phyloP scores from a whole-genome alignment of 78 protist species.

The Guillardia theta region DNA sequence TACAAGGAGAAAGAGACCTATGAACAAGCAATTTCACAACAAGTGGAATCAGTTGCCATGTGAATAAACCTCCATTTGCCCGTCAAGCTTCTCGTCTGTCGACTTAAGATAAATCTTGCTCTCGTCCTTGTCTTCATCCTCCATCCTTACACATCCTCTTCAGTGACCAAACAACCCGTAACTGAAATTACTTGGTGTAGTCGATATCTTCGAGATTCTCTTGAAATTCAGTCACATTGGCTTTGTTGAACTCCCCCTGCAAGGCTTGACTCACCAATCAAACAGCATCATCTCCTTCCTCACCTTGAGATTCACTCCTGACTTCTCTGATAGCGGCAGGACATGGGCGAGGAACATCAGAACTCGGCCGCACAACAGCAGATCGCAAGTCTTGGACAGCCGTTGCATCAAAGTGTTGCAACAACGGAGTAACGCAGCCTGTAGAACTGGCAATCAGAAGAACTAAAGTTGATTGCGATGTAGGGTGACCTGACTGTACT shows the following conservation, averaged over 20 bases:
- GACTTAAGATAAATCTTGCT: neutral
- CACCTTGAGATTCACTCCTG: no score
- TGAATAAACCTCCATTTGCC: neutral
- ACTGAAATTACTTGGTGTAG: no score
- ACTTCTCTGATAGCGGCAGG: slow-evolving; percentile 20
- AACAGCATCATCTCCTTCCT: no score
- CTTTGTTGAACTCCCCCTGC: slow-evolving; percentile 30
- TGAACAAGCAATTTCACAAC: neutral
- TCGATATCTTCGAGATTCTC: no score
- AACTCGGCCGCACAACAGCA: neutral
- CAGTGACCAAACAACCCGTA: no score
- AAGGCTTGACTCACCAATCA: no score
- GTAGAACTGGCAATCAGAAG: neutral
- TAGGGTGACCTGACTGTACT: neutral
- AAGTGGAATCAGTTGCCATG: neutral
- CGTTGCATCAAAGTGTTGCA: slow-evolving; percentile 32
- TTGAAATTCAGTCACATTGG: neutral
- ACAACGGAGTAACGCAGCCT: neutral
- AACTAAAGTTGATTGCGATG: neutral
- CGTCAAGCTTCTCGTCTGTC: slow-evolving; percentile 22
- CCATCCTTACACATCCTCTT: no score
- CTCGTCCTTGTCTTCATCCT: neutral
- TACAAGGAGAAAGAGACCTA: slow-evolving; percentile 5
- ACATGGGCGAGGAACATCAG: slow-evolving; percentile 23
- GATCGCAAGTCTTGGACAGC: neutral